Evolutionary conservation across 441 rosid genomes (phyloP), one percentile per base, ranked within the genome.

Genomic region (Erodium texanum): DNA sequence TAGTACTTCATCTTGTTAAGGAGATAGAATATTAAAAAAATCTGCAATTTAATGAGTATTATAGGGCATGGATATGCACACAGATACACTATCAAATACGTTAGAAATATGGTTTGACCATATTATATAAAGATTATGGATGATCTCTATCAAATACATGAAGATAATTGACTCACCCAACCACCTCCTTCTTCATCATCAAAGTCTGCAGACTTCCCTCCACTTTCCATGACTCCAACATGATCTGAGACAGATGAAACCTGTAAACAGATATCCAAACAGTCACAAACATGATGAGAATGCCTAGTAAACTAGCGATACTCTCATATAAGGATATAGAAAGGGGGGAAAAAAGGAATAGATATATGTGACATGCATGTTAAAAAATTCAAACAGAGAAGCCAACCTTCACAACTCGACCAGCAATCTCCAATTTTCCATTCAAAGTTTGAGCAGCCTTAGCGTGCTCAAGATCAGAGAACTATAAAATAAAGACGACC

Each of bases 161-260:
- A 29, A 41, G 29, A 52, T 34, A 67, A 43, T 52, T 69, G 68
- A 78, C 93, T 82, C 70, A 89, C 98, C 89, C 90, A 72, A 45
- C 98, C 98, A 69, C 96, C 96, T 52, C 96, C 98, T 71, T 89
- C 96, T 76, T 92, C 96, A 82, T 92, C 98, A 83, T 92, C 98
- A 64, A 92, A 86, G 79, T 92, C 98, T 1, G 95, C 93, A 80
- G 96, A 83, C 74, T 89, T 92, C 38, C 93, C 85, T 7, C 74
- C 75, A 66, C 80, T 38, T 43, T 92, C 98, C 81, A 89, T 95
- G 18, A 86, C 71, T 34, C 87, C 88, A 71, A 83, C 83, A 68
- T 92, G 98, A 82, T 92, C 98, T 8, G 98, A 76, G 62, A 92
- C 98, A 71, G 95, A 89, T 29, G 96, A 89, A 65, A 92, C 93